phyloP scores from a whole-genome alignment of 495 filamentous ascomycete species.

The Cenococcum geophilum region DNA sequence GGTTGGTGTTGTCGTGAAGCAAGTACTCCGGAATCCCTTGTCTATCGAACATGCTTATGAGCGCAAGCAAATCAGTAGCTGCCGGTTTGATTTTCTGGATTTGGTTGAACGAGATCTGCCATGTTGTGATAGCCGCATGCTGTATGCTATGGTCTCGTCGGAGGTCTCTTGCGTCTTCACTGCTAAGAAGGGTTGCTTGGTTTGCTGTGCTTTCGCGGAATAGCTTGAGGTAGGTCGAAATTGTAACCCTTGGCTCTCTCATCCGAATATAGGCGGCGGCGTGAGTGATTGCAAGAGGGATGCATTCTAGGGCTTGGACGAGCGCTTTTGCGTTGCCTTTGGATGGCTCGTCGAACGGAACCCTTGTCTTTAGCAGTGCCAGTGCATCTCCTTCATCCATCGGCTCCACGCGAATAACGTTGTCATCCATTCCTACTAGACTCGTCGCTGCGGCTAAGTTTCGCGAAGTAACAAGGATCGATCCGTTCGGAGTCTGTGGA shows the following conservation, averaged over 20 bases:
- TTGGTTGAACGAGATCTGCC: too few species aligned
- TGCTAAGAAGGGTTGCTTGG: conserved; percentile 6
- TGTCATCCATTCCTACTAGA: background rate
- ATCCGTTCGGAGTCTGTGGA: background rate
- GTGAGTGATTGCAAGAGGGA: conserved; percentile 22
- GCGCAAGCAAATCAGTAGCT: background rate
- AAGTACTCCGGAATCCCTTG: conserved; percentile 10
- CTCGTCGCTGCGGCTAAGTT: background rate
- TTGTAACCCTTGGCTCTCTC: conserved; percentile 3
- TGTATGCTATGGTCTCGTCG: conserved; percentile 3
- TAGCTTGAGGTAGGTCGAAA: conserved; percentile 8
- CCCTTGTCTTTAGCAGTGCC: conserved; percentile 18
- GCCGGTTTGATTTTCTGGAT: conserved; percentile 10
- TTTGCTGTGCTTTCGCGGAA: conserved; percentile 12
- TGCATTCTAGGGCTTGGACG: conserved; percentile 16
- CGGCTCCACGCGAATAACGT: conserved; percentile 7
- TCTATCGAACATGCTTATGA: conserved; percentile 15
- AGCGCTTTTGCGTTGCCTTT: conserved; percentile 13
- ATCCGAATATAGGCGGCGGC: conserved; percentile 17
- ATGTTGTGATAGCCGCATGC: conserved; percentile 7
- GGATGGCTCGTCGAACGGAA: conserved; percentile 5
- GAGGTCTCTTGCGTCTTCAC: conserved; percentile 7
- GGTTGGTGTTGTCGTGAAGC: background rate
- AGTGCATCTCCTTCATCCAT: conserved; percentile 21
- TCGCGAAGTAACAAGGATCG: background rate